phyloP scores from a whole-genome alignment of 2,329 filamentous ascomycete species.

The Neurospora sp. region DNA sequence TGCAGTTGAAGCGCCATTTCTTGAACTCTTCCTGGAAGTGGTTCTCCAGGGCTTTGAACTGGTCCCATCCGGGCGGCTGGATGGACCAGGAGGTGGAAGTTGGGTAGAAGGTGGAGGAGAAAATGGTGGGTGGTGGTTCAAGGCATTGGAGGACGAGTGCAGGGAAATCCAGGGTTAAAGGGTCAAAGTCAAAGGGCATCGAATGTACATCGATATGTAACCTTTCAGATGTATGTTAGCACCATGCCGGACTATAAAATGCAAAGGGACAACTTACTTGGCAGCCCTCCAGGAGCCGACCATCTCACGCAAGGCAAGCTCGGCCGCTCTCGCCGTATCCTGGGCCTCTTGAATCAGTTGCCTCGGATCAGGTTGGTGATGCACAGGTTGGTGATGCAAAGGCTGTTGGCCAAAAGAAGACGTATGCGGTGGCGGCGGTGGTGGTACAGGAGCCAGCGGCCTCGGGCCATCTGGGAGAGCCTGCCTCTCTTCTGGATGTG shows the following conservation, averaged over 20 bases:
- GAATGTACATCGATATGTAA: constrained; percentile 45
- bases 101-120: constrained; percentile 69
- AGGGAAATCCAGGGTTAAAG: constrained; percentile 76
- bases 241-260: constrained; percentile 1
- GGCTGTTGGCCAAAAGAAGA: constrained; percentile 40
- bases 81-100: constrained; percentile 75
- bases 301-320: constrained; percentile 76
- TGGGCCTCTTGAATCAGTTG: constrained; percentile 56
- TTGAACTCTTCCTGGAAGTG: constrained; percentile 59
- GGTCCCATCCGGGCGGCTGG: constrained; percentile 59
- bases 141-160: constrained; percentile 75
- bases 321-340: constrained; percentile 74
- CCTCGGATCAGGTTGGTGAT: constrained; percentile 52
- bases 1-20: constrained; percentile 49
- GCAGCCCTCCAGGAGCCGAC: constrained; percentile 73
- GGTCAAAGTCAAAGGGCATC: constrained; percentile 68
- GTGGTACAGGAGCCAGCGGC: constrained; percentile 18
- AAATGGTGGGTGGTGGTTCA: constrained; percentile 69
- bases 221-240: constrained; percentile 23
- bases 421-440: constrained; percentile 25
- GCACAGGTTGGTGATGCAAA: constrained; percentile 52
- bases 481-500: neutral
- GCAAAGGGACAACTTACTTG: constrained; percentile 44
- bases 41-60: constrained; percentile 60
- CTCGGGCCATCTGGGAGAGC: neutral